Evolutionary conservation across 768 basidiomycete species (phyloP).

Genomic region (Tylopilus rubrobrunneus): DNA sequence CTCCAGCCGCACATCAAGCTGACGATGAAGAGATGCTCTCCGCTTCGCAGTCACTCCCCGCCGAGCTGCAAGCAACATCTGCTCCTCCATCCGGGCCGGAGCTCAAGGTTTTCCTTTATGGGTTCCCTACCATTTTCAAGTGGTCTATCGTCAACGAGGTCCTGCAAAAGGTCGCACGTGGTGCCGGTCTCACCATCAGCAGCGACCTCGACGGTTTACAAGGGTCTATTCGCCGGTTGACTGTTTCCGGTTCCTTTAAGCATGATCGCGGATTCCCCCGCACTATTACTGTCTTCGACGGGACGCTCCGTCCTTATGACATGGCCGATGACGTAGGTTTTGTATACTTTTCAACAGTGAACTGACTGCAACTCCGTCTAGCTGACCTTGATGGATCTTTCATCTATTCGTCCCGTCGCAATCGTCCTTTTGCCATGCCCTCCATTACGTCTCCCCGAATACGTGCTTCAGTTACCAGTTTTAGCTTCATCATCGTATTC

Average conservation of each 20-base stretch:
- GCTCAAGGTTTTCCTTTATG: slow-evolving; percentile 68
- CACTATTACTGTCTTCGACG: slow-evolving; percentile 39
- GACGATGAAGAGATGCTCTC: slow-evolving; percentile 34
- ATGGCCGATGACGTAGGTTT: slow-evolving; percentile 27
- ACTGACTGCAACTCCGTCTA: slow-evolving; percentile 33
- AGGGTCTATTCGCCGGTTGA: slow-evolving; percentile 23
- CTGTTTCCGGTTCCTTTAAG: slow-evolving; percentile 25
- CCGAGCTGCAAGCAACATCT: slow-evolving; percentile 28
- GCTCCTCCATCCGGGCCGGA: slow-evolving; percentile 32
- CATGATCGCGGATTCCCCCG: slow-evolving; percentile 27
- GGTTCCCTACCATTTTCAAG: slow-evolving; percentile 53
- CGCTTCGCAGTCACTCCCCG: slow-evolving; percentile 21
- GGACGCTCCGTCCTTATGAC: slow-evolving; percentile 21
- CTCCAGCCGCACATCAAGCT: slow-evolving; percentile 9
- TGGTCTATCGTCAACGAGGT: slow-evolving; percentile 59
- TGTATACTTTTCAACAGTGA: slow-evolving; percentile 12
- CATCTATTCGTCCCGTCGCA: slow-evolving; percentile 56
- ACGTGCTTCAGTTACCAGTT: slow-evolving; percentile 59
- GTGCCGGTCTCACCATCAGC: slow-evolving; percentile 30
- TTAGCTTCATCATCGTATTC: slow-evolving; percentile 27
- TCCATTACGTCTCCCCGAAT: slow-evolving; percentile 34
- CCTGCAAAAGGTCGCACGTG: slow-evolving; percentile 49
- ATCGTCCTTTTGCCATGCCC: slow-evolving; percentile 61
- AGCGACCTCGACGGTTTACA: slow-evolving; percentile 19
- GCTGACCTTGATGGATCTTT: slow-evolving; percentile 37